Base-by-base conservation (phyloP, 1,139 yeast genomes). In the Sporopachydermia cereana region DNA sequence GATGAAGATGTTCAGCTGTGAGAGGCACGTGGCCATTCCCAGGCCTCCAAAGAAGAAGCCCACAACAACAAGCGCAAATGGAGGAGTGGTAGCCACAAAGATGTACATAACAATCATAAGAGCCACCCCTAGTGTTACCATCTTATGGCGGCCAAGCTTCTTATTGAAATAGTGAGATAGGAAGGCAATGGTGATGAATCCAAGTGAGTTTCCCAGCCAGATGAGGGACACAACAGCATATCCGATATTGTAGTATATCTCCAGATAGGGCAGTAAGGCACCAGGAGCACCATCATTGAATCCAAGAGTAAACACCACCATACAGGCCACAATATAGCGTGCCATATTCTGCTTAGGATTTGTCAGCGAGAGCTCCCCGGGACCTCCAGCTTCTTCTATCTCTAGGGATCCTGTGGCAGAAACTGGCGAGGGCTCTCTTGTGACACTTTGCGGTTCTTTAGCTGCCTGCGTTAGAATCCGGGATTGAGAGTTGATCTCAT, bases 1-100 rank as follows among this genome's bases (percentile, higher is more conserved):
- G 16, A 77, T 55, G 50, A 76, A 78, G n/a, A 77, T 68, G 53
- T 79, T 79, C 48, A 71, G 68, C 48, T 76, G 79, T 3, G 82
- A 71, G 31, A 75, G 64, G 2, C 71, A 68, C n/a, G 68, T 59
- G 1, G 83, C 84, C 27, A 67, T 57, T 0, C 84, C 86, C 42
- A 74, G 55, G 0, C 85, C 85, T 2, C 79, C 79, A 51, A 77
- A 61, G 55, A 72, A 75, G 53, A 72, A 77, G 0, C 69, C 82
- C 39, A 69, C 56, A 16, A 75, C 77, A 12, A 73, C 67, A 3
- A 71, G 47, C 3, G 62, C 57, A 45, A 54, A 59, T 2, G 64
- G 64, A 50, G 49, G 77, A 58, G 52, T 68, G 43, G 69, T 67
- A 43, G 66, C 53, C n/a, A 69, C 67, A 2, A 72, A 56, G 0